Percentiles rank a stretch among this genome's conserved stretches.
These are phyloP conservation scores for Anthoceros angustus DNA, from an alignment of 225 moss, liverwort and hornwort genomes.

Conservation along the genomic window DNA sequence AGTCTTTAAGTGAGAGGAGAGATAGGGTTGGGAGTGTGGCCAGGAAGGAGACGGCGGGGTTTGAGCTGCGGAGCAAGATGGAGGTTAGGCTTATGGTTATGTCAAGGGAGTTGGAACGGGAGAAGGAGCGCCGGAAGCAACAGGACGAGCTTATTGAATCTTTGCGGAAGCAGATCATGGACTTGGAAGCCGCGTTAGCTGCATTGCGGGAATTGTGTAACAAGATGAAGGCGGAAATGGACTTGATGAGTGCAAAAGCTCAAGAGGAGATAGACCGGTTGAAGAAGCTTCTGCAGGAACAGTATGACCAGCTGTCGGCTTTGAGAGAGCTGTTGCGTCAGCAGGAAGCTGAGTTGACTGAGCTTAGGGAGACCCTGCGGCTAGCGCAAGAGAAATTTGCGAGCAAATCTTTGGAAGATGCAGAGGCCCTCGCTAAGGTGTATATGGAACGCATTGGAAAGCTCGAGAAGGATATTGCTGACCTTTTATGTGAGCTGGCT, in stretches of 20 bases:
- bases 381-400: background rate
- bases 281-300: background rate
- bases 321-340: background rate
- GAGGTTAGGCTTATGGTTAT: slow-evolving; percentile 9
- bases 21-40: slow-evolving; percentile 2
- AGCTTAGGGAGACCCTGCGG: background rate
- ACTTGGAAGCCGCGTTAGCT: slow-evolving; percentile 16
- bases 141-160: background rate
- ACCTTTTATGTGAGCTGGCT: background rate
- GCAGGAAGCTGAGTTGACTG: background rate
- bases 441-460: background rate
- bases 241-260: slow-evolving; percentile 19
- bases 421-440: background rate
- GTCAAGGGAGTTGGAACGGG: slow-evolving; percentile 7
- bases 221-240: slow-evolving; percentile 17
- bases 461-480: slow-evolving; percentile 1
- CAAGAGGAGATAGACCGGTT: background rate
- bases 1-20: background rate
- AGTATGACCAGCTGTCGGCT: background rate
- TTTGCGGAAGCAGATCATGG: slow-evolving; percentile 7
- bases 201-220: slow-evolving; percentile 3
- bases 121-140: background rate
- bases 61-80: slow-evolving; percentile 7
- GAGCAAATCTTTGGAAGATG: background rate
- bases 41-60: background rate